Conservation (phyloP, 1,284 basidiomycete species). For the Ceratorhiza oryzae-sativae region DNA sequence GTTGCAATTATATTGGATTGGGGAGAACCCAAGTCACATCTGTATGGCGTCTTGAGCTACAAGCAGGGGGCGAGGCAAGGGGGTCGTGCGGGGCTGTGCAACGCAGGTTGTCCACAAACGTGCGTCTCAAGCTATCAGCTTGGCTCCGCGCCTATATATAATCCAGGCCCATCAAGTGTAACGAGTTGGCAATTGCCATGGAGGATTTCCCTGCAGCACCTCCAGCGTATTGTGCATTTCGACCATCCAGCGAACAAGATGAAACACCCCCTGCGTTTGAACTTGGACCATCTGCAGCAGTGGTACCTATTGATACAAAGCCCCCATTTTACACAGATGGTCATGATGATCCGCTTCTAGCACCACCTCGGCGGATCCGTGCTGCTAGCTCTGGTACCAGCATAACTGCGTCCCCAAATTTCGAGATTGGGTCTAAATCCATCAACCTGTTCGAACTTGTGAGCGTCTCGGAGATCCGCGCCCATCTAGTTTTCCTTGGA, state of each 20-base stretch:
- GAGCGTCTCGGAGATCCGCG: conserved; percentile 39
- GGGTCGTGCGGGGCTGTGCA: too few relatives aligned
- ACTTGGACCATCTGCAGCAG: not conserved
- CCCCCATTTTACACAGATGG: not conserved
- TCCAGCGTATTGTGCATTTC: not conserved
- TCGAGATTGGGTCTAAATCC: not conserved
- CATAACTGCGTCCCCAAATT: not conserved
- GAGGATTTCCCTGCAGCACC: not conserved
- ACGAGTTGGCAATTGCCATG: too few relatives aligned
- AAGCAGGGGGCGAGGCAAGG: too few relatives aligned
- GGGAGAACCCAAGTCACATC: too few relatives aligned
- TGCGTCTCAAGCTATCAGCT: too few relatives aligned
- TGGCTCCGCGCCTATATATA: too few relatives aligned
- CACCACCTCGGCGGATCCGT: conserved; percentile 1
- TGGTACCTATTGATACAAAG: not conserved
- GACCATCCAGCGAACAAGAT: not conserved
- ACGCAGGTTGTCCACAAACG: too few relatives aligned
- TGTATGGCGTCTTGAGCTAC: too few relatives aligned
- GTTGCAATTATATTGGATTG: too few relatives aligned
- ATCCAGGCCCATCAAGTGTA: too few relatives aligned
- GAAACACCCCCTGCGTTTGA: conserved; percentile 23
- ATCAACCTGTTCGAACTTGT: conserved; percentile 36
- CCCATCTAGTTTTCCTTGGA: conserved; percentile 43
- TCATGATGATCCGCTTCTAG: not conserved
- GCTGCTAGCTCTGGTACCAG: not conserved